Evolutionary conservation across 306 rosid species (phyloP), one percentile per base, ranked within the genome.

Genomic region (Casuarina equisetifolia): DNA sequence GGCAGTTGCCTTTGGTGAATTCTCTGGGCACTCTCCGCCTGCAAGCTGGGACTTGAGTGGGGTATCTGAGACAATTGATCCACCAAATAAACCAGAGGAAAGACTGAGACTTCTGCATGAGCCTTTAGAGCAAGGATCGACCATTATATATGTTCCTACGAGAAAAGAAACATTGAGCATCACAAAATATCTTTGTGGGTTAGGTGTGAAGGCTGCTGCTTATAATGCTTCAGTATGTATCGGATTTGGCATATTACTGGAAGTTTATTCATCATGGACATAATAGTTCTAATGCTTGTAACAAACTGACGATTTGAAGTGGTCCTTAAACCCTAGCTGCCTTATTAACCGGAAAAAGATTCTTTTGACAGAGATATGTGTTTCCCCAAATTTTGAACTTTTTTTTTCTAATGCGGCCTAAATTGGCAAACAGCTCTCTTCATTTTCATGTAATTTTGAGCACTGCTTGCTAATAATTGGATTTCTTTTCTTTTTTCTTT

Each of bases 181-280:
- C 59, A 86, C 93, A 39, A 83, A 86, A 78, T 92, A 85, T 83
- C 90, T 94, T 63, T 87, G 89, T 82, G 78, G 76, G 64, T 79
- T 80, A 79, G 97, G 98, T 5, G 91, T 94, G 83, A 89, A 90
- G 83, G 97, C 97, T 74, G 97, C 98, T 80, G 93, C 98, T 76
- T 94, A 94, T 82, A 89, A 94, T 81, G 98, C 98, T 70, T 89
- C 82, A 78, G 97, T 92, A 89, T 64, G 87, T 72, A n/a, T 53
- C 74, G 36, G 70, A 74, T 36, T 19, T 78, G 74, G 40, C 43
- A 74, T 40, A 7, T 58, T 59, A 58, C 77, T 42, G 50, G 0
- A 63, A 45, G 72, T 48, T 50, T 43, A 20, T 16, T 20, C 51
- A 55, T 20, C 51, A 55, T 15, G 53, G 63, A 70, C 70, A 40